These are phyloP conservation scores for Discostella pseudostelligera DNA, from an alignment of 108 stramenopile species.

Conservation along the genomic window DNA sequence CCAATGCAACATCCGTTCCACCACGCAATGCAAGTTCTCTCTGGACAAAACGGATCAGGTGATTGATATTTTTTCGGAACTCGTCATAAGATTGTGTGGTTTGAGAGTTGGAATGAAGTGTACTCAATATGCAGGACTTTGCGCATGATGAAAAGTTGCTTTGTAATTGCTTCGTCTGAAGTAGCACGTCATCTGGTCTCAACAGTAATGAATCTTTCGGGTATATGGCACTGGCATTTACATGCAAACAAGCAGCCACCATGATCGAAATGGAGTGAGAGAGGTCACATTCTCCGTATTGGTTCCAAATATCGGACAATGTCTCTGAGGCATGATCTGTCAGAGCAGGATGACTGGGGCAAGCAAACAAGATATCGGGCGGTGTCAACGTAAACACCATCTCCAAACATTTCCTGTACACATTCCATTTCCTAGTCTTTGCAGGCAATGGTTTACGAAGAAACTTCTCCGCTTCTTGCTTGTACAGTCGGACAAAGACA, in stretches of 20 bases:
- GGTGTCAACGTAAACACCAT: slow-evolving; percentile 34
- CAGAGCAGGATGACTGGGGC: slow-evolving; percentile 12
- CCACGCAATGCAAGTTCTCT: slow-evolving; percentile 23
- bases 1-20: slow-evolving; percentile 19
- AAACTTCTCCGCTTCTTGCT: slow-evolving; percentile 30
- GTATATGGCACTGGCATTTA: slow-evolving; percentile 23
- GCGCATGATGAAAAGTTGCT: slow-evolving; percentile 26
- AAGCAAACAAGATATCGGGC: slow-evolving; percentile 21
- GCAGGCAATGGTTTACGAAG: slow-evolving; percentile 25
- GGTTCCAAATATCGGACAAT: slow-evolving; percentile 26
- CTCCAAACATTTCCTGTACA: slow-evolving; percentile 39
- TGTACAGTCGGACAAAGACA: slow-evolving; percentile 30
- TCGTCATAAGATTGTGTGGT: not conserved
- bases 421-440: slow-evolving; percentile 37
- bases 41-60: slow-evolving; percentile 22
- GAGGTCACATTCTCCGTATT: slow-evolving; percentile 30
- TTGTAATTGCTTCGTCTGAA: slow-evolving; percentile 16
- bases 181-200: not conserved
- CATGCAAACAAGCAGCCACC: slow-evolving; percentile 40
- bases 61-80: slow-evolving; percentile 8
- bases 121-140: slow-evolving; percentile 33
- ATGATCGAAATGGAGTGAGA: slow-evolving; percentile 32
- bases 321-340: slow-evolving; percentile 24
- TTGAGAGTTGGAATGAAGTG: slow-evolving; percentile 1
- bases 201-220: not conserved